phyloP scores from a whole-genome alignment of 2,329 filamentous ascomycete genomes.

The Scedosporium dehoogii region DNA sequence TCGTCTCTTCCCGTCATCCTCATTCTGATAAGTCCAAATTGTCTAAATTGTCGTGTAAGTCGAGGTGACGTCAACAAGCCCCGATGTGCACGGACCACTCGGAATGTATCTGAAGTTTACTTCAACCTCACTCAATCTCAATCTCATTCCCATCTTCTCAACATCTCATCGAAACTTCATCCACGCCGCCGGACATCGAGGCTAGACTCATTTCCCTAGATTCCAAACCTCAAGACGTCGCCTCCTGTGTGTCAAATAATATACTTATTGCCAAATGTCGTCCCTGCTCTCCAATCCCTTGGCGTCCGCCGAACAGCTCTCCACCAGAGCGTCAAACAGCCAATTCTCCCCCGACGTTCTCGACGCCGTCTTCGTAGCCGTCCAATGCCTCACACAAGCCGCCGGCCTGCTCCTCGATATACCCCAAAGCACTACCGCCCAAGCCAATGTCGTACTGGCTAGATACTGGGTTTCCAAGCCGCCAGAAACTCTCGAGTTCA shows the following conservation, averaged over 20 bases:
- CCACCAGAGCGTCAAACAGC: slow-evolving; percentile 42
- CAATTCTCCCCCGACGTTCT: slow-evolving; percentile 58
- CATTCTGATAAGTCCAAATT: not conserved
- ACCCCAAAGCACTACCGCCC: slow-evolving; percentile 76
- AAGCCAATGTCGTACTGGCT: slow-evolving; percentile 72
- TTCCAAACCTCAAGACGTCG: no score
- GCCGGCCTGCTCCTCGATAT: slow-evolving; percentile 74
- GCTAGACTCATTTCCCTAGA: no score
- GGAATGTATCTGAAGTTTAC: not conserved
- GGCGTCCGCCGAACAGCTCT: slow-evolving; percentile 61
- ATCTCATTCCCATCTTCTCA: not conserved
- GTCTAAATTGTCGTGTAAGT: not conserved
- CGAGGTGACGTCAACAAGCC: not conserved
- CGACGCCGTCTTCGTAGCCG: slow-evolving; percentile 60
- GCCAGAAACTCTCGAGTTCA: slow-evolving; percentile 48
- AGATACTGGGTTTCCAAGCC: slow-evolving; percentile 64
- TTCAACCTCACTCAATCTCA: not conserved
- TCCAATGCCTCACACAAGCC: slow-evolving; percentile 65
- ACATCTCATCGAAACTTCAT: not conserved
- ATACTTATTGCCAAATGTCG: not conserved
- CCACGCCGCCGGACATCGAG: no score
- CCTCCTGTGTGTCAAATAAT: no score
- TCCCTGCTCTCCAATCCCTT: slow-evolving; percentile 54
- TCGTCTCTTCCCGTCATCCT: no score
- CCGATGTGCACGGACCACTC: not conserved